Evolutionary conservation across 1,139 yeast genomes (phyloP), one percentile per base, ranked within the genome.

Genomic region (Geotrichum macrosporum): DNA sequence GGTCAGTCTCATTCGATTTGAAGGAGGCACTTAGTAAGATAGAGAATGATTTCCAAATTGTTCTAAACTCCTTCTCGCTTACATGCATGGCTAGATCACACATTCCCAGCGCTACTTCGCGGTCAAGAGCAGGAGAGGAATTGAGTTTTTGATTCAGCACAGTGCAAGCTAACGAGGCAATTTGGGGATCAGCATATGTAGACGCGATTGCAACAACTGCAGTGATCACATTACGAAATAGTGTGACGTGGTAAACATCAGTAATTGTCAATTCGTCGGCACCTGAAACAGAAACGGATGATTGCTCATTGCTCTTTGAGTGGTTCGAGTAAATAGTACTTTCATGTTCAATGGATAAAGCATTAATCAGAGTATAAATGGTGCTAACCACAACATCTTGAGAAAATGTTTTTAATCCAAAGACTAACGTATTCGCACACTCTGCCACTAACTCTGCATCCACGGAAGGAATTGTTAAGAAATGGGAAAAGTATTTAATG

Each of bases 341-440:
- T 64, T 52, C 55, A 70, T 72, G 74, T 10, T 79, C 80, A 15
- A 78, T 77, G 41, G 81, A 76, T 31, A 92, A 68, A 57, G 84
- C 69, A 63, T 92, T 92, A 21, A 86, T 78, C 55, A 89, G 72
- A 0, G 95, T 82, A 63, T 92, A 92, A 48, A 92, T 80, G 1
- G 92, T 77, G n/a, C 95, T 83, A 10, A 88, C 86, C 16, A 84
- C 81, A 0, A 86, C 80, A 63, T 88, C 96, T 60, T 87, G 94
- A 20, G 84, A 72, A 32, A 74, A 62, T 2, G 73, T 68, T 43
- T 65, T 66, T 47, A 76, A 60, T 1, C 77, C 78, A 35, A 63
- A 53, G 1, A 76, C 72, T 39, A 75, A 67, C 12, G 64, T 60
- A 37, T 59, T 57, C 1, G 78, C 69, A 3, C 73, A 62, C 3